Base-by-base conservation (phyloP, 2,329 filamentous ascomycete species). In the Aspergillus luchuensis region DNA sequence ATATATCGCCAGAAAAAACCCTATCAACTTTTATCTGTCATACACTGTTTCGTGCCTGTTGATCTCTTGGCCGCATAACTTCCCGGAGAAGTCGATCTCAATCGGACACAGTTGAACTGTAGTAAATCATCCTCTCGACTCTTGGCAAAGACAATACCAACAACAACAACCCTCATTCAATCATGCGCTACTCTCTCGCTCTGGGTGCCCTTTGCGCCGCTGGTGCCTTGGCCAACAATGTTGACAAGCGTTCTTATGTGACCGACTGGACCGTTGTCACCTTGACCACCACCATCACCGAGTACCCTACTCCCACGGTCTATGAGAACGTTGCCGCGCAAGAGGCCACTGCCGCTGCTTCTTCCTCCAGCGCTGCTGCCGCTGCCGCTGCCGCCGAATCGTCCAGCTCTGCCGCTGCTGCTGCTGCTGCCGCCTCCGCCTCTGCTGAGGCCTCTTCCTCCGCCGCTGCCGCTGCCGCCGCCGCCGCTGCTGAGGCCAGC, bases 171-270 rank as follows among this genome's bases (percentile, higher is more conserved):
- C 33, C 33, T 36, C 47, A 62, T 39, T 17, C n/a, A 48, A 63
- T 28, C 52, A 77, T 77, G 75, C 73, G 73, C 56, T 73, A 69
- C 50, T 68, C 74, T 49, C 58, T 77, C 47, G 58, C 77, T 56
- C 57, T 78, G 50, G 70, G 71, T 55, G 75, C 74, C 50, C 63
- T 78, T 59, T 75, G 72, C 69, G 75, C 74, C 52, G 67, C 72
- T 36, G 69, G 74, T 59, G 68, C 71, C 41, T 60, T 72, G 61
- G 75, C 71, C 56, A 69, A 69, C 45, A 74, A 73, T 21, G 43
- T 74, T 47, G 67, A 75, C 51, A 76, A 76, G 68, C 73, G 72
- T 57, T 69, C 68, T 33, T 74, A 74, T 30, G 59, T 64, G 41
- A 59, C 74, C 56, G 74, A 77, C 36, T 71, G 75, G 69, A 74